phyloP scores from a whole-genome alignment of 345 rosid genomes.

The Gossypium bickii region DNA sequence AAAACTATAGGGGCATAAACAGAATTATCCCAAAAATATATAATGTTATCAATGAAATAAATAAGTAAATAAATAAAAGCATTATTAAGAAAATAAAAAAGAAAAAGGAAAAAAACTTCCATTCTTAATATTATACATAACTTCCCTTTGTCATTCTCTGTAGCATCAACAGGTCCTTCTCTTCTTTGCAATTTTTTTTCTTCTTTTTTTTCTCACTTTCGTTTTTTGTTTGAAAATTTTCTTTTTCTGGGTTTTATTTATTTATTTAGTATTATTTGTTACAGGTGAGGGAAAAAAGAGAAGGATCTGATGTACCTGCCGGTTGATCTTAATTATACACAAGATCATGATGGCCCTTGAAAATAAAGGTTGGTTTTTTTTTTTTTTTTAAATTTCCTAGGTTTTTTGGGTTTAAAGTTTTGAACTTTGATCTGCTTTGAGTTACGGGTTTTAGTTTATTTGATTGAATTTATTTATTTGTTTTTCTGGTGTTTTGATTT shows the following conservation, averaged over 20 bases:
- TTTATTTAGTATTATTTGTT: not conserved
- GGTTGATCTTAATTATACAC: slow-evolving; percentile 40
- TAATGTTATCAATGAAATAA: not conserved
- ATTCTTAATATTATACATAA: slow-evolving; percentile 12
- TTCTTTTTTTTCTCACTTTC: not conserved
- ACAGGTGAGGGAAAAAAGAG: slow-evolving; percentile 39
- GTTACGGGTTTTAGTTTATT: slow-evolving; percentile 5
- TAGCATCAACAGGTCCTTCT: slow-evolving; percentile 18
- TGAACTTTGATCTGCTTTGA: slow-evolving; percentile 8
- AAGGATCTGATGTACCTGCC: slow-evolving; percentile 66
- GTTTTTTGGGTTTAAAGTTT: slow-evolving; percentile 2
- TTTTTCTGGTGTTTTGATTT: not conserved
- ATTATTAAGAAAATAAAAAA: not conserved
- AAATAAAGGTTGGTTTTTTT: slow-evolving; percentile 38
- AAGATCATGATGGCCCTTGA: slow-evolving; percentile 60
- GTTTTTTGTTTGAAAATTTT: not conserved
- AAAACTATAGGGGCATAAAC: not conserved
- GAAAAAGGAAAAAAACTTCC: not conserved
- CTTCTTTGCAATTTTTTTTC: not conserved
- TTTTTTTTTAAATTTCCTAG: not conserved
- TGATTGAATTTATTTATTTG: not conserved
- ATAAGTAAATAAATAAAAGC: not conserved
- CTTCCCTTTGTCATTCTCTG: slow-evolving; percentile 4
- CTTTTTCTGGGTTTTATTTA: not conserved
- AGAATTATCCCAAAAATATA: not conserved